These are phyloP conservation scores for Rhododendron vialii DNA, from an alignment of 148 eudicot species.

Conservation along the genomic window DNA sequence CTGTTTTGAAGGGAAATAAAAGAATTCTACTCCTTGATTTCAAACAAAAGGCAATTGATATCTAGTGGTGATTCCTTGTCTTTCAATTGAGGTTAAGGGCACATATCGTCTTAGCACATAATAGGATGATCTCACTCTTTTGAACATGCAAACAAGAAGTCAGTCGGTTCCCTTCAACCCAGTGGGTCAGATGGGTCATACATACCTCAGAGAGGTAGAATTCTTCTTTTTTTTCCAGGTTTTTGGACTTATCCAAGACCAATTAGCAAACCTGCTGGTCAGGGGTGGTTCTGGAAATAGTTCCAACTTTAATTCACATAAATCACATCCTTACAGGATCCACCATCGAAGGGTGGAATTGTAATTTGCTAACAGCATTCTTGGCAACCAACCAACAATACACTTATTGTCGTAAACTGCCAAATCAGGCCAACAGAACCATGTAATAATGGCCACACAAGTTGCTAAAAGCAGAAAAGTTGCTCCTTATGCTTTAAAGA, in stretches of 20 bases:
- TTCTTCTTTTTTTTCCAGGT: not conserved
- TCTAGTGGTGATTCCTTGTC: not conserved
- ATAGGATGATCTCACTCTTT: not conserved
- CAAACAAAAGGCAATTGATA: not conserved
- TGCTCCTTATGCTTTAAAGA: not conserved
- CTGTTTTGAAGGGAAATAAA: not conserved
- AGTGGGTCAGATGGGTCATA: not conserved
- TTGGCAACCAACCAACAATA: not conserved
- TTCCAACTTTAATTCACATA: not conserved
- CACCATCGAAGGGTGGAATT: not conserved
- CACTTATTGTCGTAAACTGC: not conserved
- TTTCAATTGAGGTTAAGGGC: not conserved
- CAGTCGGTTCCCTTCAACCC: not conserved
- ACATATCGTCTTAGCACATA: not conserved
- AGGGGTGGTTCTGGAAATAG: not conserved
- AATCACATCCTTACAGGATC: not conserved
- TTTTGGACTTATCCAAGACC: not conserved
- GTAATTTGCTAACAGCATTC: not conserved
- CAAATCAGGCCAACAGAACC: not conserved
- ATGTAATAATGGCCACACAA: not conserved
- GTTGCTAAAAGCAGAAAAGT: slow-evolving; percentile 3
- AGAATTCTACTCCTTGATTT: not conserved
- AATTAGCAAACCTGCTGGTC: not conserved
- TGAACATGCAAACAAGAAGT: not conserved
- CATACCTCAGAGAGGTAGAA: not conserved